Conservation (phyloP, 345 rosid species). For the Salix dunnii region DNA sequence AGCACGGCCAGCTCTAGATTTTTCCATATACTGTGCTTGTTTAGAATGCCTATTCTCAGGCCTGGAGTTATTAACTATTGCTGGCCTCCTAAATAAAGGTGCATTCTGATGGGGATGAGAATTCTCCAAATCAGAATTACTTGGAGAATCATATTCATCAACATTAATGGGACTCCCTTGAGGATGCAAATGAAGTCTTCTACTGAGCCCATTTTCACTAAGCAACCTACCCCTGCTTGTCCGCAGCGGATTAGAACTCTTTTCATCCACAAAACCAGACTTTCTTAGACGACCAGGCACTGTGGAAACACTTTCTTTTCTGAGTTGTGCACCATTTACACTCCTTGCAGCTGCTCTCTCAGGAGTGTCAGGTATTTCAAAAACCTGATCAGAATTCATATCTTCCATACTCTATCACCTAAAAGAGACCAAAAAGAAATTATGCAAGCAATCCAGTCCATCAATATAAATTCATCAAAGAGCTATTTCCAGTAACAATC, state of each 20-base stretch:
- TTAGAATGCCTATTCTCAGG: constrained; percentile 23
- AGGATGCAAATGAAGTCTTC: constrained; percentile 27
- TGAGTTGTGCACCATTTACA: constrained; percentile 22
- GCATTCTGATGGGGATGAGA: constrained; percentile 23
- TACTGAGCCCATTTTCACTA: constrained; percentile 26
- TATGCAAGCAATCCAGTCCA: background rate
- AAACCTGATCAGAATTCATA: constrained; percentile 54
- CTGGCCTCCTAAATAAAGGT: constrained; percentile 45
- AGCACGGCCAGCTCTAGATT: constrained; percentile 35
- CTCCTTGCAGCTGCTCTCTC: constrained; percentile 44
- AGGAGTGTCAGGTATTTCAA: constrained; percentile 76
- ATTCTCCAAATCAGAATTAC: constrained; percentile 23
- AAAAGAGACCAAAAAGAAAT: background rate
- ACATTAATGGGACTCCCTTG: constrained; percentile 21
- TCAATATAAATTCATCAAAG: background rate
- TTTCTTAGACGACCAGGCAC: constrained; percentile 27
- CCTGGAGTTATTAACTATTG: constrained; percentile 27
- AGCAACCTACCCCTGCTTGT: constrained; percentile 27
- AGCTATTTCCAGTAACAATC: background rate
- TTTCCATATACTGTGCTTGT: constrained; percentile 32
- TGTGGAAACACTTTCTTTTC: constrained; percentile 37
- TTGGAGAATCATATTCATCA: constrained; percentile 27
- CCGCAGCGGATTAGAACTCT: constrained; percentile 23
- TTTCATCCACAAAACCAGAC: constrained; percentile 28
- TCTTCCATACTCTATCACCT: constrained; percentile 61